A percentile compares a stretch with the other conserved stretches of the same genome.
Evolutionary conservation across 129 eudicot genomes (phyloP).

Genomic region (Solidago caesia): DNA sequence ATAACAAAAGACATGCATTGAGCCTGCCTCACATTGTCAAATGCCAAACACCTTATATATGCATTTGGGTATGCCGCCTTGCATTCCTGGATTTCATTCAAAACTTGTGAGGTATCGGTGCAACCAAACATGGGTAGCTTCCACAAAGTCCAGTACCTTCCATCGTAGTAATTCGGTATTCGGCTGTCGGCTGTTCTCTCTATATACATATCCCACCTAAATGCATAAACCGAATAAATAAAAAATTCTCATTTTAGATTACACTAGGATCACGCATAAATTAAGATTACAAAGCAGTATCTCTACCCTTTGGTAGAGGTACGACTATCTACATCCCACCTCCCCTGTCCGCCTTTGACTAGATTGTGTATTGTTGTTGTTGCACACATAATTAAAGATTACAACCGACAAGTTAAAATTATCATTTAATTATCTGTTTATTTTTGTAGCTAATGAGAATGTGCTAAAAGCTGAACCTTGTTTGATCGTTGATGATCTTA

Average conservation of each 20-base stretch:
- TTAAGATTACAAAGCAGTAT: too few relatives aligned
- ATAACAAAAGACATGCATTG: conserved; percentile 66
- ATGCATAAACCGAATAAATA: conserved; percentile 9
- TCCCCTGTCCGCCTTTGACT: too few relatives aligned
- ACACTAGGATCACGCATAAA: too few relatives aligned
- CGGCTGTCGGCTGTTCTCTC: conserved; percentile 55
- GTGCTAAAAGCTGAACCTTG: conserved; percentile 17
- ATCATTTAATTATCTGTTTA: too few relatives aligned
- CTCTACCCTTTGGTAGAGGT: too few relatives aligned
- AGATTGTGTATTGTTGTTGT: too few relatives aligned
- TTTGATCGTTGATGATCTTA: conserved; percentile 19
- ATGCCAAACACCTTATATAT: conserved; percentile 61
- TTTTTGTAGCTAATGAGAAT: background rate
- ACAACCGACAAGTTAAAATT: too few relatives aligned
- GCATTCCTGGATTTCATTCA: conserved; percentile 58
- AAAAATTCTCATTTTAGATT: too few relatives aligned
- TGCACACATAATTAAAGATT: too few relatives aligned
- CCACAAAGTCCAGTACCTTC: conserved; percentile 73
- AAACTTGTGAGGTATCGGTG: conserved; percentile 55
- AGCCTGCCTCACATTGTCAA: conserved; percentile 52
- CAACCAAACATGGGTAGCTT: conserved; percentile 76
- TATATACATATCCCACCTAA: conserved; percentile 49
- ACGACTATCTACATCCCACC: too few relatives aligned
- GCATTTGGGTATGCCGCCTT: conserved; percentile 54
- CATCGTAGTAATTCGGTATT: conserved; percentile 64